phyloP scores from a whole-genome alignment of 2,329 filamentous ascomycete species.

The Diplodia intermedia region DNA sequence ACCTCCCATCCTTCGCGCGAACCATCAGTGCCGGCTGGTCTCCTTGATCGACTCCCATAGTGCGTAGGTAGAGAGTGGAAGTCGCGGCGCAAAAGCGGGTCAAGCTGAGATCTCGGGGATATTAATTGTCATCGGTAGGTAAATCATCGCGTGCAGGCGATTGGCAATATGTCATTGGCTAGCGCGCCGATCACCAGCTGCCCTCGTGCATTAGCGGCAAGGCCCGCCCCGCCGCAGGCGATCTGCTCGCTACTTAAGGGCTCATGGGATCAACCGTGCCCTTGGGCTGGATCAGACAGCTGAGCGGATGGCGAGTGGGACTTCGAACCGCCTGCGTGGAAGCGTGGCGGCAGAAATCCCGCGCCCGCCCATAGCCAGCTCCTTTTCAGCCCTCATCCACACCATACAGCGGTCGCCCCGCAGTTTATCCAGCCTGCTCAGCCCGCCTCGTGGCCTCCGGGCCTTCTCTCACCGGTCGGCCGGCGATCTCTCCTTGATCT shows the following conservation, averaged over 20 bases:
- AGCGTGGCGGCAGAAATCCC: not conserved
- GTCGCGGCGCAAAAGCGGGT: not conserved
- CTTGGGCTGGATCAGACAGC: too few species aligned
- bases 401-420: too few species aligned
- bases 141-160: not conserved
- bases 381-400: not conserved
- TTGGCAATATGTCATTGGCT: not conserved
- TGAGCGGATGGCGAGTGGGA: not conserved
- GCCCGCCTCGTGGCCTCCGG: not conserved
- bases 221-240: too few species aligned
- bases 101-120: not conserved
- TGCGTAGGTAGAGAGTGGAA: not conserved
- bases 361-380: too few species aligned
- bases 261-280: not conserved
- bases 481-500: not conserved
- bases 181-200: not conserved
- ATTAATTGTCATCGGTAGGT: not conserved
- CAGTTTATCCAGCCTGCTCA: not conserved
- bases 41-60: not conserved
- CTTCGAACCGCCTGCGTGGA: not conserved
- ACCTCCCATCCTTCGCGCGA: accelerated
- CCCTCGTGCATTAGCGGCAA: not conserved
- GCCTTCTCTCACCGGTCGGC: too few species aligned
- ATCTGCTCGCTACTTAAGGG: not conserved
- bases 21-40: not conserved